phyloP scores from a whole-genome alignment of 75 land plant species.

The Cupressus sempervirens region DNA sequence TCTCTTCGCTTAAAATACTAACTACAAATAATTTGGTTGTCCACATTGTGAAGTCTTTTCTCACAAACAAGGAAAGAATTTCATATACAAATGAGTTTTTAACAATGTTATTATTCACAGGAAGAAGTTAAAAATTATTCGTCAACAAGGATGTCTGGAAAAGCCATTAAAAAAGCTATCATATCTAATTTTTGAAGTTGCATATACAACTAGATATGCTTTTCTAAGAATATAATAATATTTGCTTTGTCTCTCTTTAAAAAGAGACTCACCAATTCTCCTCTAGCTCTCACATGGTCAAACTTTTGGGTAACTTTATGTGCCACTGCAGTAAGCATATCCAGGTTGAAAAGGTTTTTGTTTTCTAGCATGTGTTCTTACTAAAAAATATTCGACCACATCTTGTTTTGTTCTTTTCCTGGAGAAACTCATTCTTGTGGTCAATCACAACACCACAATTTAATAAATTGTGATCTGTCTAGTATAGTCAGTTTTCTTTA shows the following conservation, averaged over 20 bases:
- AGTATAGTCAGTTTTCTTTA: background rate
- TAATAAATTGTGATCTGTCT: background rate
- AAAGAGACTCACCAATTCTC: background rate
- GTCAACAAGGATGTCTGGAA: background rate
- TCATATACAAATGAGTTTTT: background rate
- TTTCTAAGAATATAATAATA: background rate
- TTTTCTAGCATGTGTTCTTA: background rate
- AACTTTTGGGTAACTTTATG: background rate
- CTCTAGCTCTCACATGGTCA: background rate
- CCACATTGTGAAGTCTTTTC: background rate
- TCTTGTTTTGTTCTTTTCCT: background rate
- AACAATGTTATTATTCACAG: background rate
- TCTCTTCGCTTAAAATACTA: background rate
- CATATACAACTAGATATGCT: background rate
- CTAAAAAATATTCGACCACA: background rate
- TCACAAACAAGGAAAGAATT: background rate
- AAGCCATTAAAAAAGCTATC: background rate
- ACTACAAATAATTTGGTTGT: background rate
- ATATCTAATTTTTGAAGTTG: background rate
- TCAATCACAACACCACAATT: background rate
- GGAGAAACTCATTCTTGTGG: background rate
- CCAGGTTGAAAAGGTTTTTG: background rate
- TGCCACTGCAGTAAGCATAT: background rate
- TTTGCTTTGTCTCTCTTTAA: background rate
- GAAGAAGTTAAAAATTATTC: background rate